A percentile compares a stretch with the other conserved stretches of the same genome.
These are phyloP conservation scores for Termitomyces sp. DNA, from an alignment of 768 basidiomycete genomes.

Conservation along the genomic window DNA sequence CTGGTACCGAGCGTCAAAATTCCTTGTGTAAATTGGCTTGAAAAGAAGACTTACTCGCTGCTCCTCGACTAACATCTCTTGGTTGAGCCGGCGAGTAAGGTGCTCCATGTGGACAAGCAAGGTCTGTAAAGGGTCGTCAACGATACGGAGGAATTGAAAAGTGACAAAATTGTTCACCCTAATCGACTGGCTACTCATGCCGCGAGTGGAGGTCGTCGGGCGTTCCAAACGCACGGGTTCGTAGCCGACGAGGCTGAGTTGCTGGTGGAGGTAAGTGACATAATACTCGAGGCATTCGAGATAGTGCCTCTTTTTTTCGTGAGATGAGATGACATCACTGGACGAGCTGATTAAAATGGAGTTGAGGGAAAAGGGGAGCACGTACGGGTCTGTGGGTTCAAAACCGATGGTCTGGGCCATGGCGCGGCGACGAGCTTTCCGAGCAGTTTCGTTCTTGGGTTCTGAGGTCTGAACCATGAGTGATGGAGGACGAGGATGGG, in stretches of 20 bases:
- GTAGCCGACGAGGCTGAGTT: constrained; percentile 45
- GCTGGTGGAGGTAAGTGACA: constrained; percentile 59
- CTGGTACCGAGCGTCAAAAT: neutral
- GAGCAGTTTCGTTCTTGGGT: constrained; percentile 40
- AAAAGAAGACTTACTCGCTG: constrained; percentile 33
- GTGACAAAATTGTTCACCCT: constrained; percentile 34
- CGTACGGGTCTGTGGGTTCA: constrained; percentile 55
- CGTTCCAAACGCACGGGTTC: constrained; percentile 45
- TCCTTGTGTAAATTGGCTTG: neutral
- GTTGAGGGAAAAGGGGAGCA: neutral
- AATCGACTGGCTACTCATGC: constrained; percentile 59
- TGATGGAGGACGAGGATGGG: constrained; percentile 3
- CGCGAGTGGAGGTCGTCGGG: constrained; percentile 40
- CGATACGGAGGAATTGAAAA: neutral
- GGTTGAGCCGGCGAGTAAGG: constrained; percentile 43
- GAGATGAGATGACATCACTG: constrained; percentile 71
- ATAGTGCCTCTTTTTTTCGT: constrained; percentile 74
- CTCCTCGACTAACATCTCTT: constrained; percentile 49
- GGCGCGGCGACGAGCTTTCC: constrained; percentile 54
- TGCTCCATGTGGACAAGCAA: constrained; percentile 70
- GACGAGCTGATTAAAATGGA: constrained; percentile 5
- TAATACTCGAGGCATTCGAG: constrained; percentile 72
- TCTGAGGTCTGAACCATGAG: constrained; percentile 1
- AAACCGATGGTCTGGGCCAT: constrained; percentile 55
- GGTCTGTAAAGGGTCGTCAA: constrained; percentile 34